phyloP scores from a whole-genome alignment of 805 yeast genomes.

The Blastobotrys terrestris region DNA sequence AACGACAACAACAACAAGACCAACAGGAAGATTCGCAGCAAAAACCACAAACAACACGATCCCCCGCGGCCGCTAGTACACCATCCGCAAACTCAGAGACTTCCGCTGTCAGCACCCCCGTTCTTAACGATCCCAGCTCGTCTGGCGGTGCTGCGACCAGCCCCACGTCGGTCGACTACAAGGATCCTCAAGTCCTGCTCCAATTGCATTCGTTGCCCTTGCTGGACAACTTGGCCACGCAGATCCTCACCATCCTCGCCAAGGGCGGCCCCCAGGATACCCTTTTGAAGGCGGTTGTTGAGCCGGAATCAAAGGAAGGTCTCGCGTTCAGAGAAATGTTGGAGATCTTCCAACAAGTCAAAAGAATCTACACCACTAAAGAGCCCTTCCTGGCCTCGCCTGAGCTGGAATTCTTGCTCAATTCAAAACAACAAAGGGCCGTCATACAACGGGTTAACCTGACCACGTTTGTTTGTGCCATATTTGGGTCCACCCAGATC shows the following conservation, averaged over 20 bases:
- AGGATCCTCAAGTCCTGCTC: not conserved
- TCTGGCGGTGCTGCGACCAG: not conserved
- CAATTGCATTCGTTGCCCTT: conserved; percentile 44
- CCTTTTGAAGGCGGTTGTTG: conserved; percentile 60
- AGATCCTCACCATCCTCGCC: conserved; percentile 58
- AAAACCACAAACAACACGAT: not conserved
- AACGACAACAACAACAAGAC: not conserved
- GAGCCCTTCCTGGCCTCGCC: conserved; percentile 68
- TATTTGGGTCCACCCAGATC: conserved; percentile 75
- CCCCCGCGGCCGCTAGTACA: not conserved
- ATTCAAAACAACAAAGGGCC: conserved; percentile 36
- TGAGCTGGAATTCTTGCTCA: conserved; percentile 35
- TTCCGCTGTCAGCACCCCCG: not conserved
- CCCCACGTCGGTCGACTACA: not conserved
- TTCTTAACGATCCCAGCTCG: not conserved
- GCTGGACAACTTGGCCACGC: conserved; percentile 76
- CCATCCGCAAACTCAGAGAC: not conserved
- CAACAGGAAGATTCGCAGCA: not conserved
- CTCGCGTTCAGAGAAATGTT: conserved; percentile 56
- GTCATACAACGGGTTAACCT: conserved; percentile 79
- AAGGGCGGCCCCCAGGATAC: conserved; percentile 73
- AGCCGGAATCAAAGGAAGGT: conserved; percentile 58
- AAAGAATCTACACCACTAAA: conserved; percentile 57
- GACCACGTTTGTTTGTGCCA: conserved; percentile 82
- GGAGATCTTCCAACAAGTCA: conserved; percentile 73